These are phyloP conservation scores for Cercospora janseana DNA, from an alignment of 2,329 filamentous ascomycete species.

Conservation along the genomic window DNA sequence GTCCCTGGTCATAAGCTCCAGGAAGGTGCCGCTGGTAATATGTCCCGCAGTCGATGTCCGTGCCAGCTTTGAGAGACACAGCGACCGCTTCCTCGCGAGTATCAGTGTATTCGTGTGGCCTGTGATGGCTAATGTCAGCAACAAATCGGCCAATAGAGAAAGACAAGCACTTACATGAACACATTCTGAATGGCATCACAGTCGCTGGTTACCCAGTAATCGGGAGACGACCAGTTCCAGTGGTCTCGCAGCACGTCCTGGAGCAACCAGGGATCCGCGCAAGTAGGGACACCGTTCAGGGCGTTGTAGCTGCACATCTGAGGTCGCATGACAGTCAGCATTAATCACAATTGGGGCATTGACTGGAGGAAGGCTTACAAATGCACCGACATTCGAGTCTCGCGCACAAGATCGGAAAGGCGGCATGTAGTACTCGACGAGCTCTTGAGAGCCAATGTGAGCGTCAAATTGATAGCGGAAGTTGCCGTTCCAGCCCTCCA, in stretches of 20 bases:
- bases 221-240: constrained; percentile 62
- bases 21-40: constrained; percentile 50
- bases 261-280: constrained; percentile 62
- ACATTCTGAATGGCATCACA: constrained; percentile 60
- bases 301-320: constrained; percentile 47
- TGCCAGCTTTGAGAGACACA: constrained; percentile 51
- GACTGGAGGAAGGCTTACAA: constrained; percentile 51
- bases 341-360: background rate
- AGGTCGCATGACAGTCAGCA: background rate
- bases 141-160: no score
- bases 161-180: constrained; percentile 44
- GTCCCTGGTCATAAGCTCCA: constrained; percentile 43
- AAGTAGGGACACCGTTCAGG: constrained; percentile 65
- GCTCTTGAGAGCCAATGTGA: constrained; percentile 58
- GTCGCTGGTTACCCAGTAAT: constrained; percentile 64
- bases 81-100: constrained; percentile 50
- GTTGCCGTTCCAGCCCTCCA: constrained; percentile 36
- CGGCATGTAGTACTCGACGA: constrained; percentile 66
- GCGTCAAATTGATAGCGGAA: constrained; percentile 54
- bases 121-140: background rate
- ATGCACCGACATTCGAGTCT: constrained; percentile 47
- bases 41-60: constrained; percentile 54
- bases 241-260: constrained; percentile 62
- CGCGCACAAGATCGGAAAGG: constrained; percentile 57
- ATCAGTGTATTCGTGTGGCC: constrained; percentile 44